phyloP scores from a whole-genome alignment of 768 basidiomycete species.

The Rubroboletus satanas region DNA sequence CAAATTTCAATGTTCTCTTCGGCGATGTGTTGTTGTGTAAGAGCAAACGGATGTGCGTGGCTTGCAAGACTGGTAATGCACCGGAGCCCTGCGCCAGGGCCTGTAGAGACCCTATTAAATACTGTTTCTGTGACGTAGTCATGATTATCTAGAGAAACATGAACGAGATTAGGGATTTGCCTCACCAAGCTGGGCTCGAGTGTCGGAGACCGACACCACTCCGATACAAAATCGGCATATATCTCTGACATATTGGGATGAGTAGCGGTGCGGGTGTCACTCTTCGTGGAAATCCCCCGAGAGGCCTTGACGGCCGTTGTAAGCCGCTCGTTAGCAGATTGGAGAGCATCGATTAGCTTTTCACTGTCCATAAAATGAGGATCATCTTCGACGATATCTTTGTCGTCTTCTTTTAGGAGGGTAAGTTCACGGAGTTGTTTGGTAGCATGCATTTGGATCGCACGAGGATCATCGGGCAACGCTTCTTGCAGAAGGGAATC shows the following conservation, averaged over 20 bases:
- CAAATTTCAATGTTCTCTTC: slow-evolving; percentile 36
- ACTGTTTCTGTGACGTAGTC: slow-evolving; percentile 43
- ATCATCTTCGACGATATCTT: slow-evolving; percentile 7
- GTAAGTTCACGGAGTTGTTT: slow-evolving; percentile 27
- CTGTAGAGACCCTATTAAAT: slow-evolving; percentile 47
- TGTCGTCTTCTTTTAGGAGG: slow-evolving; percentile 24
- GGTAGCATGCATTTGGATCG: slow-evolving; percentile 39
- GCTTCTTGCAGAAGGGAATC: slow-evolving; percentile 38
- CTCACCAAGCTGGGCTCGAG: slow-evolving; percentile 33
- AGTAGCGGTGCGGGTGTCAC: slow-evolving; percentile 12
- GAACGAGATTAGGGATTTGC: not conserved
- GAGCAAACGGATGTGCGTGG: slow-evolving; percentile 37
- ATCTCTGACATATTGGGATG: slow-evolving; percentile 32
- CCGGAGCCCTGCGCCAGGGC: slow-evolving; percentile 27
- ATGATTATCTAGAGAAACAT: not conserved
- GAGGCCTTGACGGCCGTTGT: slow-evolving; percentile 28
- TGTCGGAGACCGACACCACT: slow-evolving; percentile 41
- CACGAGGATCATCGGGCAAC: slow-evolving; percentile 37
- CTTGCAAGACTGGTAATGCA: slow-evolving; percentile 31
- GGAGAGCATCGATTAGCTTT: slow-evolving; percentile 28
- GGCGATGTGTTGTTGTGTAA: slow-evolving; percentile 22
- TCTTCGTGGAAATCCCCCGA: slow-evolving; percentile 6
- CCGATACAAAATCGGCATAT: slow-evolving; percentile 44
- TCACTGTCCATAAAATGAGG: slow-evolving; percentile 14
- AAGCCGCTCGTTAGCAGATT: slow-evolving; percentile 31